A percentile compares a stretch with the other conserved stretches of the same genome.
Evolutionary conservation across 2,329 filamentous ascomycete genomes (phyloP).

Genomic region (Achaetomium macrosporum): DNA sequence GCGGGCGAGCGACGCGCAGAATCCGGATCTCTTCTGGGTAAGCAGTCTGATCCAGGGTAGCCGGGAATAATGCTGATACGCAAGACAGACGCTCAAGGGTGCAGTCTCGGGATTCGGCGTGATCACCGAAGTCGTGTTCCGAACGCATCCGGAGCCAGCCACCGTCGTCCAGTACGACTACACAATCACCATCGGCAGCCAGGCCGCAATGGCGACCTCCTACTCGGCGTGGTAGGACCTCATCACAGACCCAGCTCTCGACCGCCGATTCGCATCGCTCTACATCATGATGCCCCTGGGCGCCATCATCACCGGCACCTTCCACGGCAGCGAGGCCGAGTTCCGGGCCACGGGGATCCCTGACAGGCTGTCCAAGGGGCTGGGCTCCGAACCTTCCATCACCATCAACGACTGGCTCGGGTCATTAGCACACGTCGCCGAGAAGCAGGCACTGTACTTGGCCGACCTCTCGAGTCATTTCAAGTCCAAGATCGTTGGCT

Average conservation of each 20-base stretch:
- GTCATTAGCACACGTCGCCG: slow-evolving; percentile 47
- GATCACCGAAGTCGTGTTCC: slow-evolving; percentile 51
- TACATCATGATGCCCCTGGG: slow-evolving; percentile 50
- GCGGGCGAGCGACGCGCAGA: slow-evolving; percentile 41
- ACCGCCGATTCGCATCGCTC: slow-evolving; percentile 52
- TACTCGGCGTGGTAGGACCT: slow-evolving; percentile 56
- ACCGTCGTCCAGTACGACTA: slow-evolving; percentile 55
- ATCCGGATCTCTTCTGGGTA: slow-evolving; percentile 51
- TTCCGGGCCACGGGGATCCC: slow-evolving; percentile 47
- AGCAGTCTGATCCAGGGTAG: background rate
- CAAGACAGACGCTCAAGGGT: slow-evolving; percentile 43
- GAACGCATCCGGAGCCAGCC: slow-evolving; percentile 50
- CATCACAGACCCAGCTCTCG: slow-evolving; percentile 47
- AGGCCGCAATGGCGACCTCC: slow-evolving; percentile 41
- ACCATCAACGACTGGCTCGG: slow-evolving; percentile 57
- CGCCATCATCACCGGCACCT: slow-evolving; percentile 53
- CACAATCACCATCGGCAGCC: slow-evolving; percentile 44
- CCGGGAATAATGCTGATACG: too few relatives aligned
- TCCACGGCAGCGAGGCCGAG: slow-evolving; percentile 54
- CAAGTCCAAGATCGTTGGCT: slow-evolving; percentile 52
- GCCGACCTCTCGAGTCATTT: slow-evolving; percentile 46
- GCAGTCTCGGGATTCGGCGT: slow-evolving; percentile 53
- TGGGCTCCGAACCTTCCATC: slow-evolving; percentile 28
- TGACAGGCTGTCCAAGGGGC: slow-evolving; percentile 38
- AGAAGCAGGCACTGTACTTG: slow-evolving; percentile 43